Conservation (phyloP, 768 basidiomycete genomes). For the Tulasnella sp. region DNA sequence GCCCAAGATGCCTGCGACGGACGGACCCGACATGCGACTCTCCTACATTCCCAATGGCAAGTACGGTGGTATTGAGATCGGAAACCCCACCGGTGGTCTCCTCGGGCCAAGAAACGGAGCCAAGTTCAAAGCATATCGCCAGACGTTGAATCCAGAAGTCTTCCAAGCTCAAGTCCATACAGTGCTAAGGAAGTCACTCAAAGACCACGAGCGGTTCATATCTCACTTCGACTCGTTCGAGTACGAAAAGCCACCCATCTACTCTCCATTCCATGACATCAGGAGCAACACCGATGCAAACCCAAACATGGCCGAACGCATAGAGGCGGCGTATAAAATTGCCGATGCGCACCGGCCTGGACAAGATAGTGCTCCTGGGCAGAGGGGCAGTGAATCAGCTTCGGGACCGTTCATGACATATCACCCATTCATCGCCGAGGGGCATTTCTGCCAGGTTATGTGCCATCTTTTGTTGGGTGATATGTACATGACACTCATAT, state of each 20-base stretch:
- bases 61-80: constrained; percentile 80
- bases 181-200: constrained; percentile 61
- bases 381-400: constrained; percentile 15
- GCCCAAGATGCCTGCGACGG: constrained; percentile 43
- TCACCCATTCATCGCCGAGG: constrained; percentile 81
- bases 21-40: constrained; percentile 66
- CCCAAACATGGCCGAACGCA: constrained; percentile 33
- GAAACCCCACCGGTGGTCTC: constrained; percentile 61
- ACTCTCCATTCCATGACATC: neutral
- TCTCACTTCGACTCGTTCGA: constrained; percentile 73
- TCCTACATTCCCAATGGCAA: constrained; percentile 64
- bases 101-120: constrained; percentile 46
- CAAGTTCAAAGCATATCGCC: constrained; percentile 57
- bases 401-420: constrained; percentile 76
- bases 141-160: constrained; percentile 40
- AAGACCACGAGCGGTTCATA: constrained; percentile 79
- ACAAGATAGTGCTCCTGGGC: constrained; percentile 3
- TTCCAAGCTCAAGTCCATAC: constrained; percentile 52
- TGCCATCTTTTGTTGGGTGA: constrained; percentile 71
- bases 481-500: constrained; percentile 47
- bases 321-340: constrained; percentile 58
- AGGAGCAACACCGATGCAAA: neutral
- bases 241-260: neutral
- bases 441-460: constrained; percentile 70
- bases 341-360: constrained; percentile 60